These are phyloP conservation scores for Mycena amicta DNA, from an alignment of 768 basidiomycete genomes.

Conservation along the genomic window DNA sequence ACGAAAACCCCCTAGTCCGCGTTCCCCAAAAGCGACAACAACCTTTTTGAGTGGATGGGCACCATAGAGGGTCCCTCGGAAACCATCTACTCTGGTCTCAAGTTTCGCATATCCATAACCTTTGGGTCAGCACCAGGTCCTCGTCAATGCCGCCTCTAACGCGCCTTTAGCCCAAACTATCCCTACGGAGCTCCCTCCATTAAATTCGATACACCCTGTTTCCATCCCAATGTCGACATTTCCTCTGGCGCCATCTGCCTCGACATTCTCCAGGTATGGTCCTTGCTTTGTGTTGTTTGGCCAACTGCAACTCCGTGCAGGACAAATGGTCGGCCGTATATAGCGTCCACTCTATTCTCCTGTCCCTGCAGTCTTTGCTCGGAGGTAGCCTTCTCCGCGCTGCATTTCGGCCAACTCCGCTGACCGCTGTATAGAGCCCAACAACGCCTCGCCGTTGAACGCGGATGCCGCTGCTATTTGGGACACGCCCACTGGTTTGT, in stretches of 20 bases:
- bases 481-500: constrained; percentile 67
- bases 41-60: constrained; percentile 88
- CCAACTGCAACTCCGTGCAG: constrained; percentile 36
- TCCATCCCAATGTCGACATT: constrained; percentile 89
- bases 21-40: constrained; percentile 85
- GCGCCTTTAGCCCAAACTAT: constrained; percentile 55
- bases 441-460: constrained; percentile 90
- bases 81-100: constrained; percentile 79
- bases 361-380: constrained; percentile 85
- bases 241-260: constrained; percentile 77
- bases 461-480: constrained; percentile 84
- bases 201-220: constrained; percentile 88
- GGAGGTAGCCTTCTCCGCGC: constrained; percentile 57
- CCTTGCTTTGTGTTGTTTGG: constrained; percentile 3
- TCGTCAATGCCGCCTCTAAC: background rate
- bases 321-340: constrained; percentile 95
- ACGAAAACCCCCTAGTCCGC: constrained; percentile 61
- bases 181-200: constrained; percentile 85
- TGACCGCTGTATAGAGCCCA: constrained; percentile 66
- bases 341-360: constrained; percentile 85
- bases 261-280: constrained; percentile 78
- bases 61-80: constrained; percentile 82
- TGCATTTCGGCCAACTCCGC: background rate
- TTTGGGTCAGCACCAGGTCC: constrained; percentile 53
- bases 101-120: constrained; percentile 80